A percentile compares a stretch with the other conserved stretches of the same genome.
Conservation (phyloP, 805 yeast species). For the Teunomyces panamensis region DNA sequence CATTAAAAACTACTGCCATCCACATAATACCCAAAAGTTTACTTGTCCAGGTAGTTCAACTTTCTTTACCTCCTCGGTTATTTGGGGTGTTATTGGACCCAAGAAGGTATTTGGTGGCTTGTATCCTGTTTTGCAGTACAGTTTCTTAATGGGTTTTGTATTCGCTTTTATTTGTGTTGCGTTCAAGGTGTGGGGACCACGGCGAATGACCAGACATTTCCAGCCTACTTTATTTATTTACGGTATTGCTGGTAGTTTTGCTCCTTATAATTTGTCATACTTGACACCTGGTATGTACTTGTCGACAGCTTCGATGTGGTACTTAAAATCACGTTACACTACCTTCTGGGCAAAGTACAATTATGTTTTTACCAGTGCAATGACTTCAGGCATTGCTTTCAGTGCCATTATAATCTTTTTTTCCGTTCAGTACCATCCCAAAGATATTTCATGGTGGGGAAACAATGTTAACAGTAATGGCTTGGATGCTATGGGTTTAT, state of each 20-base stretch:
- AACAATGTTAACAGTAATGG: conserved; percentile 1
- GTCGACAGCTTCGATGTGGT: conserved; percentile 23
- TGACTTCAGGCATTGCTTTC: conserved; percentile 30
- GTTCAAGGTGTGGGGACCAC: conserved; percentile 11
- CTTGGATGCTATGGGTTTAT: background rate
- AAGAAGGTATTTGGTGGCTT: conserved; percentile 26
- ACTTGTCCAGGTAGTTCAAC: conserved; percentile 28
- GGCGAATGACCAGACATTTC: conserved; percentile 20
- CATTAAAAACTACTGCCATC: conserved; percentile 37
- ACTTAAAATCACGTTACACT: conserved; percentile 20
- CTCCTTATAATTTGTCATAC: conserved; percentile 30
- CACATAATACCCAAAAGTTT: conserved; percentile 42
- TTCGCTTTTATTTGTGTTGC: conserved; percentile 18
- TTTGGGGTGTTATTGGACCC: conserved; percentile 64
- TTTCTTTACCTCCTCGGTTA: conserved; percentile 52
- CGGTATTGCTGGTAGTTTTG: conserved; percentile 20
- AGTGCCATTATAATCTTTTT: conserved; percentile 30
- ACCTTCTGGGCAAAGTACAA: conserved; percentile 35
- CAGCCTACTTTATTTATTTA: conserved; percentile 31
- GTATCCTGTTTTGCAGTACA: conserved; percentile 29
- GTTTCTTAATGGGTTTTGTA: conserved; percentile 31
- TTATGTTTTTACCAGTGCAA: conserved; percentile 25
- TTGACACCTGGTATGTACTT: conserved; percentile 24
- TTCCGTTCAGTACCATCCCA: conserved; percentile 29
- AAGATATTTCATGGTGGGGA: conserved; percentile 9